phyloP scores from a whole-genome alignment of 2,329 filamentous ascomycete species.

The Podosphaera fusca region DNA sequence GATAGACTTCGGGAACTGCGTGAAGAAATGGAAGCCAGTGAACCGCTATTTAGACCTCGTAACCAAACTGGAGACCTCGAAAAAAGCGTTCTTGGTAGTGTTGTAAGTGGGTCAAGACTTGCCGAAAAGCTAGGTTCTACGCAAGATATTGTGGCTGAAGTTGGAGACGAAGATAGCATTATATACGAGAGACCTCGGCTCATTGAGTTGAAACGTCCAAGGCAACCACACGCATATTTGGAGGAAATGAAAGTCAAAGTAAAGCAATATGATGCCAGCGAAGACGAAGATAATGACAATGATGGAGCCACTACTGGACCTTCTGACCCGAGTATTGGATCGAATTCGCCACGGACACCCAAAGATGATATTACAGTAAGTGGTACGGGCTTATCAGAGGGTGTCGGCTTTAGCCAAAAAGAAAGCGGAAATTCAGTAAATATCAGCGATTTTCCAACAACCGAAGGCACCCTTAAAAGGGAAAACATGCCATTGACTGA shows the following conservation, averaged over 20 bases:
- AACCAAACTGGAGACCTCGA: slow-evolving; percentile 40
- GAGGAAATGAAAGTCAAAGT: slow-evolving; percentile 55
- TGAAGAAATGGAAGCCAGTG: slow-evolving; percentile 69
- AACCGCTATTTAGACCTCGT: slow-evolving; percentile 14
- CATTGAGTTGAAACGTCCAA: slow-evolving; percentile 53
- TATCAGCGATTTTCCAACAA: slow-evolving; percentile 2
- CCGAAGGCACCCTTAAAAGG: slow-evolving; percentile 14
- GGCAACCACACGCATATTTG: slow-evolving; percentile 33
- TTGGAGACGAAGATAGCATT: slow-evolving; percentile 26
- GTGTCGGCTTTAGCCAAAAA: neutral
- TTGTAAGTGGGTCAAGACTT: slow-evolving; percentile 36
- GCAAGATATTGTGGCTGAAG: slow-evolving; percentile 14
- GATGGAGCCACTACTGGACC: slow-evolving; percentile 52
- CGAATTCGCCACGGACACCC: slow-evolving; percentile 34
- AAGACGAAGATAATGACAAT: slow-evolving; percentile 20
- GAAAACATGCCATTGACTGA: neutral
- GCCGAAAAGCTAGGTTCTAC: slow-evolving; percentile 28
- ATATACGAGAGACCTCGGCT: slow-evolving; percentile 49
- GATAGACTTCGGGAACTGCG: slow-evolving; percentile 78
- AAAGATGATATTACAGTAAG: slow-evolving; percentile 11
- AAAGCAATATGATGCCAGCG: slow-evolving; percentile 38
- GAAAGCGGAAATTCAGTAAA: neutral
- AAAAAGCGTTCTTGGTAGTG: slow-evolving; percentile 51
- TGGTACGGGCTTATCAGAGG: neutral
- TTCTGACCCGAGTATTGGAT: slow-evolving; percentile 52